Conservation (phyloP, 1,284 basidiomycete genomes). For the Cystobasidium sp. region DNA sequence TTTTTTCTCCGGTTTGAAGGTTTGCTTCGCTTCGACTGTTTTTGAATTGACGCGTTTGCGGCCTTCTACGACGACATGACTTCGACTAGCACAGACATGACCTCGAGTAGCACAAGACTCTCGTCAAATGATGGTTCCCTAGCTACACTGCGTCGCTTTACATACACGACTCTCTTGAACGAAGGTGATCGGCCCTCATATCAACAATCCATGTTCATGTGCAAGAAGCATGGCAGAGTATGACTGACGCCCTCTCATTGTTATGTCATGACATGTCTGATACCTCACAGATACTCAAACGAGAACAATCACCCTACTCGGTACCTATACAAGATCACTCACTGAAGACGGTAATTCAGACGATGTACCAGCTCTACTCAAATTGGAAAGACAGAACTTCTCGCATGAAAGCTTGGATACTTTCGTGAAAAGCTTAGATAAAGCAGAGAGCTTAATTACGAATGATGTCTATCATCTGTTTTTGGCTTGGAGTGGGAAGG, state of each 20-base stretch:
- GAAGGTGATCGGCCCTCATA: constrained; percentile 59
- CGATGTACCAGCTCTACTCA: constrained; percentile 63
- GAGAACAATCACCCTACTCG: constrained; percentile 62
- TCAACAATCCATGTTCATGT: not conserved
- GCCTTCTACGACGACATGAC: no score
- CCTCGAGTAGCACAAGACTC: not conserved
- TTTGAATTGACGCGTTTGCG: no score
- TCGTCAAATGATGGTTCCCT: constrained; percentile 5
- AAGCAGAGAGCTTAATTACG: constrained; percentile 43
- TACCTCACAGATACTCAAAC: constrained; percentile 62
- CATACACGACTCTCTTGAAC: constrained; percentile 65
- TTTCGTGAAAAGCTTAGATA: not conserved
- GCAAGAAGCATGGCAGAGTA: not conserved
- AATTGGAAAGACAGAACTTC: constrained; percentile 66
- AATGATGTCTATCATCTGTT: constrained; percentile 54
- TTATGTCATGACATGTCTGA: not conserved
- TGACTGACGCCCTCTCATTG: not conserved
- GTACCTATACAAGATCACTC: constrained; percentile 56
- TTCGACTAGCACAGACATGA: not conserved
- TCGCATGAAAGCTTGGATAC: constrained; percentile 17
- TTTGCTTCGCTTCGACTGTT: no score
- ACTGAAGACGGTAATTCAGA: constrained; percentile 52
- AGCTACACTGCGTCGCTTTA: constrained; percentile 55
- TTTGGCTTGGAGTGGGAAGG: constrained; percentile 48
- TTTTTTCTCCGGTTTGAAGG: no score